Evolutionary conservation across 129 eudicot genomes (phyloP).

Genomic region (Saussurea involucrata): DNA sequence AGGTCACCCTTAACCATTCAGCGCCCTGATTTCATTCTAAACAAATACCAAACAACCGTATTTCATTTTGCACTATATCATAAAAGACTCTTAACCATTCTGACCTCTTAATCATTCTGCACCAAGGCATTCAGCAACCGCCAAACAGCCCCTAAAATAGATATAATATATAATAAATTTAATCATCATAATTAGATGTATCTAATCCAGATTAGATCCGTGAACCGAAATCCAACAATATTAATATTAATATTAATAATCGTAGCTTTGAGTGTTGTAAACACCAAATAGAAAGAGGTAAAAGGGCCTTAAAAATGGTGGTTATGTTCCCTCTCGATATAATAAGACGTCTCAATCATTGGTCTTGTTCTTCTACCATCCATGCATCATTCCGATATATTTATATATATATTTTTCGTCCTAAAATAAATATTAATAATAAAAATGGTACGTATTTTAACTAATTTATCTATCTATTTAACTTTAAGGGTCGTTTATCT

Average conservation of each 20-base stretch:
- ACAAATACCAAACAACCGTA: no score
- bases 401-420: background rate
- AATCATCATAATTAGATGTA: background rate
- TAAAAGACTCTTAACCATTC: no score
- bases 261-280: slow-evolving; percentile 9
- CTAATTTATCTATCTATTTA: no score
- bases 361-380: background rate
- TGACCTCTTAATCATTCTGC: no score
- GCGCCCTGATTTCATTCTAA: no score
- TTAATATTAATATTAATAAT: background rate
- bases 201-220: background rate
- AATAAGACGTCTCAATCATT: slow-evolving; percentile 24
- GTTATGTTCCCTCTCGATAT: slow-evolving; percentile 19
- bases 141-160: no score
- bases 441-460: background rate
- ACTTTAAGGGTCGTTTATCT: no score
- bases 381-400: background rate
- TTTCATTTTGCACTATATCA: no score
- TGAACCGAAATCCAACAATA: background rate
- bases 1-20: no score
- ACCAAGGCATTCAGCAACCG: no score
- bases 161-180: no score
- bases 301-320: slow-evolving; percentile 25
- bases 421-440: background rate
- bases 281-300: slow-evolving; percentile 5